These are phyloP conservation scores for Phialocephala subalpina DNA, from an alignment of 2,329 filamentous ascomycete species.

Conservation along the genomic window DNA sequence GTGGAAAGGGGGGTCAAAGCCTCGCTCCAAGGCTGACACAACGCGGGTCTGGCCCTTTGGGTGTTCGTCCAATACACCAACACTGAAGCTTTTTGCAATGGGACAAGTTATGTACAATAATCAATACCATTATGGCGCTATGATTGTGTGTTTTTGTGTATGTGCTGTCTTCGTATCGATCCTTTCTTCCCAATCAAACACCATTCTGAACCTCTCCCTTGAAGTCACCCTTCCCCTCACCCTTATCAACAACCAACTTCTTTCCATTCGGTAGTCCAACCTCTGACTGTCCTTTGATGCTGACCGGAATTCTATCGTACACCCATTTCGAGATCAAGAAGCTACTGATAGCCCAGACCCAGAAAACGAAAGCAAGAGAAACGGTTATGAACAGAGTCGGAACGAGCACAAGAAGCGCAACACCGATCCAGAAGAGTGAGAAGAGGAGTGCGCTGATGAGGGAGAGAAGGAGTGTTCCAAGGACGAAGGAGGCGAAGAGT, in stretches of 20 bases:
- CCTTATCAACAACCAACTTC: constrained; percentile 35
- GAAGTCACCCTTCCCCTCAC: constrained; percentile 30
- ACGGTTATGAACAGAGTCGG: constrained; percentile 74
- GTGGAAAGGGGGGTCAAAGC: background rate
- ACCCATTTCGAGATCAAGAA: constrained; percentile 60
- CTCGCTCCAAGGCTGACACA: constrained; percentile 4
- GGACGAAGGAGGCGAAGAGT: constrained; percentile 72
- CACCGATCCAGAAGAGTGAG: constrained; percentile 71
- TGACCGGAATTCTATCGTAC: constrained; percentile 47
- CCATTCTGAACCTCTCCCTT: constrained; percentile 31
- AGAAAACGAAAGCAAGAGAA: constrained; percentile 68
- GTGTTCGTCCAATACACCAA: background rate
- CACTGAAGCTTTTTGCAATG: background rate
- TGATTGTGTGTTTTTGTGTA: background rate
- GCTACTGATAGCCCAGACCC: constrained; percentile 70
- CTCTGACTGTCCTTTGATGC: constrained; percentile 30
- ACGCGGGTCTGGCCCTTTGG: background rate
- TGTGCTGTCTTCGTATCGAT: background rate
- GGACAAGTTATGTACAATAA: background rate
- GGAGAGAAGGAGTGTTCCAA: constrained; percentile 69
- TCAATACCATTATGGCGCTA: background rate
- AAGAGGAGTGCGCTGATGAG: constrained; percentile 69
- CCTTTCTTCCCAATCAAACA: background rate
- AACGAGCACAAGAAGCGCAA: constrained; percentile 72
- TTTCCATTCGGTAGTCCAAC: constrained; percentile 36